Evolutionary conservation across 805 yeast species (phyloP), one percentile per base, ranked within the genome.

Genomic region (Saccharomycopsis vini): DNA sequence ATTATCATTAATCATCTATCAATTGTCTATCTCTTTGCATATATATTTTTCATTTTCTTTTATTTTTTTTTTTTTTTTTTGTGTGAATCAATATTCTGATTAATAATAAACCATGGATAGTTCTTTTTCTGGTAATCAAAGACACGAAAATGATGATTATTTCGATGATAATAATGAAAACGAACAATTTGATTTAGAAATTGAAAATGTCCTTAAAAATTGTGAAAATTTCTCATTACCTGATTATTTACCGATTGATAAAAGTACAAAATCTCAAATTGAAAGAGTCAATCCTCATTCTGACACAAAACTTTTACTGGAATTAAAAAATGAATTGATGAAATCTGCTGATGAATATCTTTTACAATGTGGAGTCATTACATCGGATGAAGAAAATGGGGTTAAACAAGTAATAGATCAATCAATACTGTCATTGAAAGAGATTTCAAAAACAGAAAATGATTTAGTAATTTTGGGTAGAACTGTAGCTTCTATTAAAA

Each of bases 281-380:
- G 37, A 43, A 9, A 22, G 20, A 4, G 16, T 40, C 4, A 13
- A 20, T 9, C 10, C 13, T n/a, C 7, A 19, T 15, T n/a, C 21
- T 15, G 40, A 36, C 6, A 18, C 20, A 24, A 30, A 23, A 10
- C 36, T 40, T 3, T 32, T 43, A 23, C 15, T n/a, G n/a, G 31
- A 39, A 12, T 24, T 43, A 18, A 43, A 39, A 20, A 38, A 34
- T 3, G 47, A 43, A 9, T 29, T 46, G n/a, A 23, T 39, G 2
- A 20, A 34, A 12, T 30, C 41, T 29, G 21, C 40, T 16, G 50
- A 46, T 34, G 34, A n/a, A 37, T 46, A 22, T 23, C 12, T 46
- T 10, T 6, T 46, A 3, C 18, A 37, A 22, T 30, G 33, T 4
- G 26, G 42, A 18, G 28, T 31, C 15, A 23, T 9, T n/a, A 16